phyloP scores from a whole-genome alignment of 1,139 yeast species.

The Hyphopichia fennica region DNA sequence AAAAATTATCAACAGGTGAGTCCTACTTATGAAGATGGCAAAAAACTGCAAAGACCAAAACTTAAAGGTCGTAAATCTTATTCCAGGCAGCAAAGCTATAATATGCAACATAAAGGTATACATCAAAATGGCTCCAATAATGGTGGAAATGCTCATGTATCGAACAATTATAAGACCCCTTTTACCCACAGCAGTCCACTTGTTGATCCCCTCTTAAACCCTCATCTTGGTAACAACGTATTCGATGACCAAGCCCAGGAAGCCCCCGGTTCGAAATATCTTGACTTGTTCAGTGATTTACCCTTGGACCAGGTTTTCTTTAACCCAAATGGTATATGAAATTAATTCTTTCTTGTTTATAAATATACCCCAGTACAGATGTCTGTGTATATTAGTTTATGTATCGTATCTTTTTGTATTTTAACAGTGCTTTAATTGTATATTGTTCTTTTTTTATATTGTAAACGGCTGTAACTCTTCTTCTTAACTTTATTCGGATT shows the following conservation, averaged over 20 bases:
- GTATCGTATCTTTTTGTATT: too few species aligned
- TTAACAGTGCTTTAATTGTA: not conserved
- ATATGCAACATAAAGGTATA: not conserved
- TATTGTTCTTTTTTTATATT: not conserved
- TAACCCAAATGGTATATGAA: not conserved
- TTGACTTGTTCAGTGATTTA: constrained; percentile 13
- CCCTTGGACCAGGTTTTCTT: constrained; percentile 8
- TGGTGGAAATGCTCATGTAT: not conserved
- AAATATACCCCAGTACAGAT: too few species aligned
- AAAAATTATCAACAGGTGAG: not conserved
- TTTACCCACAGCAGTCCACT: not conserved
- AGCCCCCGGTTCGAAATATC: not conserved
- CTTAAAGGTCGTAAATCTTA: too few species aligned
- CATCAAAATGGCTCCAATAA: not conserved
- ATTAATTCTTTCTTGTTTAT: too few species aligned
- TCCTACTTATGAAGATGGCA: not conserved
- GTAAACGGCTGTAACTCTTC: not conserved
- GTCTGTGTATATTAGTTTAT: too few species aligned
- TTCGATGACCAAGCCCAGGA: not conserved
- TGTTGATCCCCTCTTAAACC: not conserved
- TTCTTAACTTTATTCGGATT: not conserved
- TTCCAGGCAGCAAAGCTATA: too few species aligned
- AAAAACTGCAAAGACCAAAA: not conserved
- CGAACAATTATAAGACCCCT: not conserved
- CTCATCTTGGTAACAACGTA: not conserved